phyloP scores from a whole-genome alignment of 2,329 filamentous ascomycete species.

The Colletotrichum melonis region DNA sequence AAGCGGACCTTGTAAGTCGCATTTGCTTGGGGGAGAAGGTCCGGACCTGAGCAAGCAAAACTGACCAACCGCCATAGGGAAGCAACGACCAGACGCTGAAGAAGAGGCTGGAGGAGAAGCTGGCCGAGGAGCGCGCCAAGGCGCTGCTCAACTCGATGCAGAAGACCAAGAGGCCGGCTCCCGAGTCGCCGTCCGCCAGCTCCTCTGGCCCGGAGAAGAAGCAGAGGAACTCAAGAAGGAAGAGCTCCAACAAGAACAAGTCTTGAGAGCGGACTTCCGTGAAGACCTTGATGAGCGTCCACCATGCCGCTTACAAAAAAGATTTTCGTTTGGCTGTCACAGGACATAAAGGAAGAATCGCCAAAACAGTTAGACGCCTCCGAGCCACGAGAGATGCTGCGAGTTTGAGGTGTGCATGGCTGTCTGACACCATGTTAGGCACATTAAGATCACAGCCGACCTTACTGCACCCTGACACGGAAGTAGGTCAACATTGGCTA shows the following conservation, averaged over 20 bases:
- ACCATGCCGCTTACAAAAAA: no score
- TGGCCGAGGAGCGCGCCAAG: constrained; percentile 66
- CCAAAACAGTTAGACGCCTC: neutral
- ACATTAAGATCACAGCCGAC: neutral
- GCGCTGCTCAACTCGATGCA: constrained; percentile 60
- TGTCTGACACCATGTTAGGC: neutral
- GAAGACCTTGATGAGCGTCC: neutral
- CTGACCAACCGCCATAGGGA: constrained; percentile 44
- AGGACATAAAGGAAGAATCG: neutral
- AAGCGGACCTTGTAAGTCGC: constrained; percentile 76
- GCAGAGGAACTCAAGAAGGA: constrained; percentile 44
- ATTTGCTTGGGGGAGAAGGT: neutral
- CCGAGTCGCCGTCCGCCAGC: constrained; percentile 43
- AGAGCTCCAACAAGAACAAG: constrained; percentile 33
- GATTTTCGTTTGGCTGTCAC: neutral
- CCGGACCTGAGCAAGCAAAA: neutral
- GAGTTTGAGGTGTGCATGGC: neutral
- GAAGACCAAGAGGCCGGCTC: constrained; percentile 54
- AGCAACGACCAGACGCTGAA: constrained; percentile 63
- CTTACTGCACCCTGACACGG: neutral
- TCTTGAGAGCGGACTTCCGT: neutral
- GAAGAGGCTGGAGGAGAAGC: constrained; percentile 64
- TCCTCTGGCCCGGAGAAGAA: constrained; percentile 44
- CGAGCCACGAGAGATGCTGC: neutral
- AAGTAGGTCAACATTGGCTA: neutral